Conservation (phyloP, 2,329 filamentous ascomycete genomes). For the Corniculantispora saksenae region DNA sequence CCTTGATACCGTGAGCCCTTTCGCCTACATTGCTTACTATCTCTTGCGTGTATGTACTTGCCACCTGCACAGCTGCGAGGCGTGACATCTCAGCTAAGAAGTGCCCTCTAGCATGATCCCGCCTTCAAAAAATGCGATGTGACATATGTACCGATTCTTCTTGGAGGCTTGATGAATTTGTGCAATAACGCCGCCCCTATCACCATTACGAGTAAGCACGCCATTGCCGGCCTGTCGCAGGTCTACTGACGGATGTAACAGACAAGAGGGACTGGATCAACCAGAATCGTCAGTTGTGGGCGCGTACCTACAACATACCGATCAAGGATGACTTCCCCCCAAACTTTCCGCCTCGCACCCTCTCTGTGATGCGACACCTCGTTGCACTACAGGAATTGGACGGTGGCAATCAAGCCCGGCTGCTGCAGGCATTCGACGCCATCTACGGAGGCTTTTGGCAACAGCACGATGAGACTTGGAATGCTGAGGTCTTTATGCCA, state of each 20-base stretch:
- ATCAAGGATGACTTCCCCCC: conserved; percentile 33
- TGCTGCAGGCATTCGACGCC: conserved; percentile 33
- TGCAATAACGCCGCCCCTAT: conserved; percentile 40
- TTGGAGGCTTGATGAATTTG: conserved; percentile 40
- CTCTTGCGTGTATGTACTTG: conserved; percentile 38
- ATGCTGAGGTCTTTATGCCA: conserved; percentile 30
- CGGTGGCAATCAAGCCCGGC: conserved; percentile 22
- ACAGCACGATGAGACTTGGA: conserved; percentile 29
- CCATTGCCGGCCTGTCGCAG: background rate
- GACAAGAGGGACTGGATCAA: conserved; percentile 42
- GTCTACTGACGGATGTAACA: conserved; percentile 19
- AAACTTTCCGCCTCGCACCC: conserved; percentile 39
- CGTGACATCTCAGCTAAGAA: background rate
- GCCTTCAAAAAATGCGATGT: conserved; percentile 34
- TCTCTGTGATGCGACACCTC: conserved; percentile 38
- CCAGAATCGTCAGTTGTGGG: conserved; percentile 35
- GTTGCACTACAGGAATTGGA: conserved; percentile 28
- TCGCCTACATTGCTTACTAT: conserved; percentile 41
- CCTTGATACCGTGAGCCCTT: conserved; percentile 42
- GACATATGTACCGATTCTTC: conserved; percentile 39
- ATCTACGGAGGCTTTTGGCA: conserved; percentile 37
- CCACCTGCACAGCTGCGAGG: background rate
- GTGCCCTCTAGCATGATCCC: conserved; percentile 30
- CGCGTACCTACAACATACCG: conserved; percentile 35
- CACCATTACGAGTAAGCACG: conserved; percentile 37